Evolutionary conservation across 345 rosid genomes (phyloP).

Genomic region (Arabidopsis suecica): DNA sequence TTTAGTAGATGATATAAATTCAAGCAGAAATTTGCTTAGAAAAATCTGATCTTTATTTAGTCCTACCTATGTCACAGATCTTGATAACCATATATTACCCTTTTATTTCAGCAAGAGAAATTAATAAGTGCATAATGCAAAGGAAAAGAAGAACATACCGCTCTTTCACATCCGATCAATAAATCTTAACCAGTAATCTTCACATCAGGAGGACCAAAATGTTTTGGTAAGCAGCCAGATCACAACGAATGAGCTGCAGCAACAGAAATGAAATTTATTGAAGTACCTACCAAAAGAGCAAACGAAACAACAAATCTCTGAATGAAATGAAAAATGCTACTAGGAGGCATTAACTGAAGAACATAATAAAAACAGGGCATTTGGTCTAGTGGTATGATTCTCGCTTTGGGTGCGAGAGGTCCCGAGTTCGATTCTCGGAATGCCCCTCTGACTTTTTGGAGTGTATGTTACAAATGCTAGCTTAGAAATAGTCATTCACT

Average conservation of each 20-base stretch:
- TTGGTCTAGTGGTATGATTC: slow-evolving; percentile 86
- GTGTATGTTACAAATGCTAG: neutral
- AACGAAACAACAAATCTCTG: neutral
- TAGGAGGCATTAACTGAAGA: neutral
- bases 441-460: slow-evolving; percentile 48
- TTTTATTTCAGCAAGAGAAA: neutral
- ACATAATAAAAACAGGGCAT: slow-evolving; percentile 47
- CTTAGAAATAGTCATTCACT: neutral
- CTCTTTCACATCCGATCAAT: neutral
- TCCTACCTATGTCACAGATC: no score
- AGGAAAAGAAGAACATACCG: neutral
- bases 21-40: no score
- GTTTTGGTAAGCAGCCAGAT: no score
- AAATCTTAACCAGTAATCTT: neutral
- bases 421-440: slow-evolving; percentile 71
- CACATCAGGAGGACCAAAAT: no score
- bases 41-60: no score
- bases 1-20: neutral
- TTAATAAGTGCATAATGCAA: neutral
- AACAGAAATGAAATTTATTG: no score
- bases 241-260: no score
- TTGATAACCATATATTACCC: neutral
- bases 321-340: neutral
- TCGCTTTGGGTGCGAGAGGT: slow-evolving; percentile 85
- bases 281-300: no score